Conservation (phyloP, 164 flowering plant genomes). For the Taxillus chinensis region DNA sequence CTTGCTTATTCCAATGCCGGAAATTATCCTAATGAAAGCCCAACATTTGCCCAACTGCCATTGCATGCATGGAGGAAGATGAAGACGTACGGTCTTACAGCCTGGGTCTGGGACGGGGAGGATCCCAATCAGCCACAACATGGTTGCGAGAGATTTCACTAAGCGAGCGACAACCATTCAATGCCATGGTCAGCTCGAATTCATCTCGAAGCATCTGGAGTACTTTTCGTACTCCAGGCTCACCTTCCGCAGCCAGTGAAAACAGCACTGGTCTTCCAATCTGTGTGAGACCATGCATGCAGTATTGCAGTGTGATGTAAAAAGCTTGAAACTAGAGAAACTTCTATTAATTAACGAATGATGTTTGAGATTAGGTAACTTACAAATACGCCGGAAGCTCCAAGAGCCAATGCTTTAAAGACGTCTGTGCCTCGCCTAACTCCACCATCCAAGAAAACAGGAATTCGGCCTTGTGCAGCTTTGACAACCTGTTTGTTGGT, state of each 20-base stretch:
- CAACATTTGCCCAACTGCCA: no score
- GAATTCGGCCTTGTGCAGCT: constrained; percentile 34
- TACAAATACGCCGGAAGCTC: constrained; percentile 91
- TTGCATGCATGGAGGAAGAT: no score
- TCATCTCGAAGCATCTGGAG: constrained; percentile 91
- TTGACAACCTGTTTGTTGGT: constrained; percentile 27
- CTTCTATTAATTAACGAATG: no score
- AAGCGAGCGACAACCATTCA: constrained; percentile 80
- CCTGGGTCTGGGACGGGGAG: constrained; percentile 30
- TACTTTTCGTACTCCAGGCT: constrained; percentile 80
- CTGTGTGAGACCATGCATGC: constrained; percentile 17
- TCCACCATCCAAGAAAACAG: constrained; percentile 55
- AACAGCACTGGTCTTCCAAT: constrained; percentile 88
- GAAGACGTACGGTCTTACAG: constrained; percentile 8
- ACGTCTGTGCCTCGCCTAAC: constrained; percentile 95
- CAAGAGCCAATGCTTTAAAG: constrained; percentile 91
- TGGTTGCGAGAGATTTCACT: constrained; percentile 79
- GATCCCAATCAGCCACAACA: constrained; percentile 56
- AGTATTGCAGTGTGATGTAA: no score
- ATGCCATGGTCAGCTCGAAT: constrained; percentile 90
- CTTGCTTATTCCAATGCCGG: no score
- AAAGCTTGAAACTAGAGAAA: no score
- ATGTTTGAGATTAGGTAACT: constrained; percentile 14
- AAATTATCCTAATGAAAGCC: no score
- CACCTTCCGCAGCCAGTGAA: constrained; percentile 84